A percentile compares a stretch with the other conserved stretches of the same genome.
Evolutionary conservation across 2,329 filamentous ascomycete species (phyloP).

Genomic region (Pseudovirgaria hyperparasitica): DNA sequence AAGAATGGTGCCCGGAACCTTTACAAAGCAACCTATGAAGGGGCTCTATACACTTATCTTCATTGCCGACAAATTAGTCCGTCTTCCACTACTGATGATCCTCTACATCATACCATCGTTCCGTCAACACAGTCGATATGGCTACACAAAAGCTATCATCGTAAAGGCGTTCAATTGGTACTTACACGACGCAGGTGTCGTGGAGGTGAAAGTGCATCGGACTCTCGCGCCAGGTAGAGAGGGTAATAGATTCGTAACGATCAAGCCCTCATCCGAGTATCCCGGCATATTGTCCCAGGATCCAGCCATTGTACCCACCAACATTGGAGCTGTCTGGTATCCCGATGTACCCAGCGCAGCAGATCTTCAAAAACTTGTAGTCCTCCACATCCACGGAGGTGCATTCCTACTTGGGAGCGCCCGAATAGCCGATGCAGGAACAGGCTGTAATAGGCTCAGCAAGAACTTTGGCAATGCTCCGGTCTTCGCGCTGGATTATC

Average conservation of each 20-base stretch:
- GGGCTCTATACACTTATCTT: slow-evolving; percentile 23
- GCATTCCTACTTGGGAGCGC: slow-evolving; percentile 34
- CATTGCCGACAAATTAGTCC: slow-evolving; percentile 18
- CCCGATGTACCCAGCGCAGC: slow-evolving; percentile 13
- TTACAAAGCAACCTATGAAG: slow-evolving; percentile 27
- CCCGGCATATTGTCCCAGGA: slow-evolving; percentile 20
- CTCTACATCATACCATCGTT: slow-evolving; percentile 22
- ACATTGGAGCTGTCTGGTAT: slow-evolving; percentile 32
- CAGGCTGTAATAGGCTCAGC: too few relatives aligned
- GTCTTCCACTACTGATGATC: slow-evolving; percentile 27
- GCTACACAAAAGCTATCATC: slow-evolving; percentile 24
- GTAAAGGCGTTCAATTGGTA: slow-evolving; percentile 20
- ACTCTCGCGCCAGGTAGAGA: slow-evolving; percentile 24
- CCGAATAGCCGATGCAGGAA: too few relatives aligned
- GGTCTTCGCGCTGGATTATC: slow-evolving; percentile 35
- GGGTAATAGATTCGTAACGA: slow-evolving; percentile 25
- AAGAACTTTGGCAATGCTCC: slow-evolving; percentile 24
- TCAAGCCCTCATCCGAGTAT: slow-evolving; percentile 15
- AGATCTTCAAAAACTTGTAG: slow-evolving; percentile 9
- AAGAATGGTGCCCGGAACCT: too few relatives aligned
- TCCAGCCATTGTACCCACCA: slow-evolving; percentile 20
- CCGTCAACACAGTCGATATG: slow-evolving; percentile 29
- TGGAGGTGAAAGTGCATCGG: slow-evolving; percentile 17
- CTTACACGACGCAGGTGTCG: slow-evolving; percentile 17
- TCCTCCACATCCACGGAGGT: slow-evolving; percentile 38